Evolutionary conservation across 257 asterid genomes (phyloP).

Genomic region (Solanum medicagineum): DNA sequence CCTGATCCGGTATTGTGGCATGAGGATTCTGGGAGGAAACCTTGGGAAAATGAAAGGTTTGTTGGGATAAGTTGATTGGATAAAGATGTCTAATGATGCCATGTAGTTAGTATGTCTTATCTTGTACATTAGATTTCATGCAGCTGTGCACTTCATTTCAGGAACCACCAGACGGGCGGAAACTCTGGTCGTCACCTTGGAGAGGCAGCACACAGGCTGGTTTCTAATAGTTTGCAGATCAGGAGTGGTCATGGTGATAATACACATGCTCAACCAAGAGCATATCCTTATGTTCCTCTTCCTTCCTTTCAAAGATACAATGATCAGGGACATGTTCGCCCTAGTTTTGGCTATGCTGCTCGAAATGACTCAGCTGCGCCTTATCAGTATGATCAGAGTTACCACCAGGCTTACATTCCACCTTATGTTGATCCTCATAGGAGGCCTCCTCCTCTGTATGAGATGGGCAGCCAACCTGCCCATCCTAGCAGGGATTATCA

Average conservation of each 20-base stretch:
- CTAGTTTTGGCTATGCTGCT: conserved; percentile 27
- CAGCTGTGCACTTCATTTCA: conserved; percentile 12
- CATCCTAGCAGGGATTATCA: conserved; percentile 26
- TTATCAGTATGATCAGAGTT: conserved; percentile 30
- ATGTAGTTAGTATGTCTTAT: background rate
- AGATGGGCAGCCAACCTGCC: conserved; percentile 8
- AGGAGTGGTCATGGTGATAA: conserved; percentile 24
- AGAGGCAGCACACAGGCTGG: conserved; percentile 84
- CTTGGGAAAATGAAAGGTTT: conserved; percentile 62
- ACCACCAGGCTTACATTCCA: conserved; percentile 35
- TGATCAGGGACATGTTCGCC: conserved; percentile 17
- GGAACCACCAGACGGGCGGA: conserved; percentile 32
- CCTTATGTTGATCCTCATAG: conserved; percentile 16
- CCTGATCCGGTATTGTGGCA: conserved; percentile 95
- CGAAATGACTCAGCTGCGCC: conserved; percentile 1
- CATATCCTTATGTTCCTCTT: conserved; percentile 21
- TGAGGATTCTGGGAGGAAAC: conserved; percentile 85
- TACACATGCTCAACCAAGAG: conserved; percentile 21
- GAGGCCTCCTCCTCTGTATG: conserved; percentile 28
- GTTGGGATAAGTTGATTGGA: background rate
- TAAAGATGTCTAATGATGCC: background rate
- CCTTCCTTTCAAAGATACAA: conserved; percentile 21
- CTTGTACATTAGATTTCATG: background rate
- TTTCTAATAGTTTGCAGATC: conserved; percentile 54
- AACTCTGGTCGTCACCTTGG: conserved; percentile 78